Evolutionary conservation across 345 rosid species (phyloP).

Genomic region (Euphorbia lathyris): DNA sequence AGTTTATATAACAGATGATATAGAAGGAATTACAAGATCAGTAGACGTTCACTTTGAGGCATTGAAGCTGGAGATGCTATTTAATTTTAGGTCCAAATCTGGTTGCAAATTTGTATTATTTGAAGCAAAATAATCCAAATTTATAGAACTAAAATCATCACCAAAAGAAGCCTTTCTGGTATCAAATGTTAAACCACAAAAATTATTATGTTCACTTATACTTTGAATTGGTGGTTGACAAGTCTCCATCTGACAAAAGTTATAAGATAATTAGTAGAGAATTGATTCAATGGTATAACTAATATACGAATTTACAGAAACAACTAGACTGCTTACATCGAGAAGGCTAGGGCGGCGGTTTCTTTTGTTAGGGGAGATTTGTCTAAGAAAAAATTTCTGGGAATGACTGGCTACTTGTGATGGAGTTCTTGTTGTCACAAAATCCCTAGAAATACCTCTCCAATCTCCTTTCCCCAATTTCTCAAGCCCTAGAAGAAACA

Average conservation of each 20-base stretch:
- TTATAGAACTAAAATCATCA: background rate
- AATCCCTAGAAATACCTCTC: constrained; percentile 37
- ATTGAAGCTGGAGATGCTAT: constrained; percentile 16
- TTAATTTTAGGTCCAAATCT: constrained; percentile 23
- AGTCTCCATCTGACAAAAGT: constrained; percentile 15
- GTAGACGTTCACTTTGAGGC: constrained; percentile 9
- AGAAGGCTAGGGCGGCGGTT: constrained; percentile 33
- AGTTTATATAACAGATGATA: constrained; percentile 5
- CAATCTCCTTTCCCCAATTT: constrained; percentile 40
- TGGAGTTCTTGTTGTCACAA: constrained; percentile 38
- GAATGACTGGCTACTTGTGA: constrained; percentile 44
- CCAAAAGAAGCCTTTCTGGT: background rate
- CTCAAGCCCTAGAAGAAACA: constrained; percentile 29
- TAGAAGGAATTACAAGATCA: constrained; percentile 5
- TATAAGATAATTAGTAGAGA: too few species aligned
- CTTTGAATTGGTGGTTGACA: background rate
- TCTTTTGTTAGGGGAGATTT: constrained; percentile 1
- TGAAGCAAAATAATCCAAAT: constrained; percentile 1
- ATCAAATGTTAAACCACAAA: constrained; percentile 10
- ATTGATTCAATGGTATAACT: too few species aligned
- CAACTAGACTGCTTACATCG: constrained; percentile 21
- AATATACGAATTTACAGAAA: too few species aligned
- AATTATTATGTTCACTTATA: background rate
- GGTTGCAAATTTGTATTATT: constrained; percentile 2
- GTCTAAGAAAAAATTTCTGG: constrained; percentile 37